Base-by-base conservation (phyloP, 331 rosid species). In the Rosa hybrid region DNA sequence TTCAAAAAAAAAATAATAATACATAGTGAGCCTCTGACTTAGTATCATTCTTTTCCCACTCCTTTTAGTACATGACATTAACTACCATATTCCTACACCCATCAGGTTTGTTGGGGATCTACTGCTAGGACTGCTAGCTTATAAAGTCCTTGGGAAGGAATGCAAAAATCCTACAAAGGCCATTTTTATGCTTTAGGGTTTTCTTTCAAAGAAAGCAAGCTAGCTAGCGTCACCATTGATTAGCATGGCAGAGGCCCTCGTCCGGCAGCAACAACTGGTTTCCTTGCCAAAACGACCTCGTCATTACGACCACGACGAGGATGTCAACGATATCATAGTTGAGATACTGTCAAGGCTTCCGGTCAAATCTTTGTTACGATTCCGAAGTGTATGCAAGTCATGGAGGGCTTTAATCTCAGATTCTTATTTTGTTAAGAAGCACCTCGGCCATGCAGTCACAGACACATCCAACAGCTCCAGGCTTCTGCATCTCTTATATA, bases 301-400 rank as follows among this genome's bases (percentile, higher is more conserved):
- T 21, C 34, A 21, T 21, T 21, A 27, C 68, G 14, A 27, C 68
- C 68, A 27, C 68, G 8, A 13, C 41, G 18, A 16, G 5, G 71
- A 67, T 16, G 48, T 67, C 11, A 30, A 53, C 10, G 65, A 51
- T 21, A 18, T 73, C 48, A 38, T 38, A 2, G 30, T 51, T n/a
- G 65, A 73, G 46, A 73, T 50, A 51, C 64, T 34, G 14, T 53
- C 65, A 53, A 7, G 77, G 48, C 17, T 72, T 17, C 77, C 77
- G 13, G 65, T 34, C 11, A 53, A 34, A 73, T 73, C 49, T 0
- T 5, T 73, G 57, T 39, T 50, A 30, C 65, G 48, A 17, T 73
- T 73, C 13, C 65, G 64, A 10, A 7, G 48, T 17, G 65, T 73
- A 34, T 53, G 65, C 65, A 73, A 73, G 50, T 17, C 77, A 20